These are phyloP conservation scores for Thraustochytrium striatum DNA, from an alignment of 352 stramenopile species.

Conservation along the genomic window DNA sequence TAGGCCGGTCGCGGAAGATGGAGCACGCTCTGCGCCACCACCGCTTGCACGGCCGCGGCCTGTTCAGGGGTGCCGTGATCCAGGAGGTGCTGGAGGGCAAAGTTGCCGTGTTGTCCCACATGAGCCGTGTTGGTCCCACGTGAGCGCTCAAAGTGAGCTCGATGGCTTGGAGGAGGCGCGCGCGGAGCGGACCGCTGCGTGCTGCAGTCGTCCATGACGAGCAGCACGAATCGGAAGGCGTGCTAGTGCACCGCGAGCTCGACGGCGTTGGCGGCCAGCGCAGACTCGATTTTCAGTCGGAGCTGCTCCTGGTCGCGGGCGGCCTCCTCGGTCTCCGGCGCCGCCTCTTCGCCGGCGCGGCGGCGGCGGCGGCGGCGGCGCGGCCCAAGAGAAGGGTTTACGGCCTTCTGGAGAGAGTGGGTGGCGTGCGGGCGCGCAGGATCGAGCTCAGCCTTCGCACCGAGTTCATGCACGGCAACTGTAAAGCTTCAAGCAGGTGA, in stretches of 20 bases:
- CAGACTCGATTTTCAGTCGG: neutral
- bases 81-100: conserved; percentile 42
- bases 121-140: too few relatives aligned
- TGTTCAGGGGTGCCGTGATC: conserved; percentile 18
- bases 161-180: conserved; percentile 1
- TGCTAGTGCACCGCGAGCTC: conserved; percentile 18
- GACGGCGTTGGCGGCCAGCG: conserved; percentile 25
- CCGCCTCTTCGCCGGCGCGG: too few relatives aligned
- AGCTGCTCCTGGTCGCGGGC: neutral
- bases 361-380: neutral
- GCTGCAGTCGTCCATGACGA: conserved; percentile 39
- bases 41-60: conserved; percentile 6
- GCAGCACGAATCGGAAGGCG: conserved; percentile 32
- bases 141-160: neutral
- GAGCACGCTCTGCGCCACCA: conserved; percentile 35
- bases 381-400: conserved; percentile 1
- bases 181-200: conserved; percentile 3
- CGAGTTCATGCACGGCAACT: too few relatives aligned
- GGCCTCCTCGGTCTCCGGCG: neutral
- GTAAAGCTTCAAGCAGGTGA: too few relatives aligned
- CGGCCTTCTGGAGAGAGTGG: conserved; percentile 40
- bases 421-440: conserved; percentile 36
- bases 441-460: too few relatives aligned
- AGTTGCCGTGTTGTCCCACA: conserved; percentile 45
- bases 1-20: too few relatives aligned